Base-by-base conservation (phyloP, 208 protist species). In the Tritrichomonas musculus region DNA sequence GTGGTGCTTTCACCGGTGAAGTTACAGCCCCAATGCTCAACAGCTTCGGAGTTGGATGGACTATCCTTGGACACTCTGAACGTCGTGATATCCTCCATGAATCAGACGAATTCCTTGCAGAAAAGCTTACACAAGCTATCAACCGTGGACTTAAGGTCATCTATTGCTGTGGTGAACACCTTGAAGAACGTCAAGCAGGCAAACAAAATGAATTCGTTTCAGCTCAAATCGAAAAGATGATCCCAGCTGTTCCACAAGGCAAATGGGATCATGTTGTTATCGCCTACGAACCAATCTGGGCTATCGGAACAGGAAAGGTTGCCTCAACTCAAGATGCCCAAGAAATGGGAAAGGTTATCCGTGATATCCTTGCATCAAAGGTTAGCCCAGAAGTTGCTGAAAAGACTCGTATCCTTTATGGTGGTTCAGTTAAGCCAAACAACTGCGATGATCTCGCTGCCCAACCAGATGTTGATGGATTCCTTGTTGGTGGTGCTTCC, bases 1-100 rank as follows among this genome's bases (percentile, higher is more conserved):
- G 94, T 44, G 94, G 94, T 55, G 94, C 94, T 30, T 95, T 93
- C 94, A 95, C 94, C 39, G 94, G 94, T 93, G 94, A 95, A 93
- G 92, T 94, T 82, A 94, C 93, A 50, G 50, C 88, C 39, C 93
- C 93, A 66, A 66, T 92, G 92, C 33, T 94, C n/a, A 92, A 73
- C 49, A 53, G 93, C 9, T 93, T 94, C 66, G 93, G 82, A 25
- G 47, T 94, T 36, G 39, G 77, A 60, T 93, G 94, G 94, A 80
- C 88, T 44, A 95, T 95, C 80, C 44, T 95, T 57, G 94, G 94
- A 17, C 94, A 95, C 92, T 94, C 92, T 13, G 94, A 95, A 64
- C 94, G 94, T 17, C 39, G 94, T 49, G 69, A 80, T 53, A 84
- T 95, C 69, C 94, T 92, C 88, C 50, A 93, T 27, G 94, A 94